A percentile compares a stretch with the other conserved stretches of the same genome.
Evolutionary conservation across 1,284 basidiomycete genomes (phyloP).

Genomic region (Melanopsichium pennsylvanicum): DNA sequence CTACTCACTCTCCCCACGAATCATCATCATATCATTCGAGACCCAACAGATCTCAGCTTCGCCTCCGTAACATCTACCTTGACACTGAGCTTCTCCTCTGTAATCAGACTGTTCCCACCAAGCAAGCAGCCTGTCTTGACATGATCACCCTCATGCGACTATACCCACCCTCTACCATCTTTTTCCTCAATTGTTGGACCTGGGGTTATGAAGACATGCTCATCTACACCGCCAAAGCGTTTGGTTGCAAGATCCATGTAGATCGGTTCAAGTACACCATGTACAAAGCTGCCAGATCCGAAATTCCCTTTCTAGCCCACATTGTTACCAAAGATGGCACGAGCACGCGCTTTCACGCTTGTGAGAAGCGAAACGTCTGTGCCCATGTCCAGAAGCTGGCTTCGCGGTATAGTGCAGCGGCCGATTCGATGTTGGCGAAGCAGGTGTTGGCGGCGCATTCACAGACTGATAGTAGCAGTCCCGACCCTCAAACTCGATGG

Average conservation of each 20-base stretch:
- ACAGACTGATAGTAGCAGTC: constrained; percentile 25
- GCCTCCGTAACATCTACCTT: constrained; percentile 82
- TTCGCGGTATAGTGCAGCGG: constrained; percentile 11
- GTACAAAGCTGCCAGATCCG: constrained; percentile 70
- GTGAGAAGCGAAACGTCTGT: constrained; percentile 82
- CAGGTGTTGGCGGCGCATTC: constrained; percentile 28
- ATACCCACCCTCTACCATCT: constrained; percentile 73
- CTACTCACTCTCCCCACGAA: no score
- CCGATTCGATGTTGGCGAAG: not conserved
- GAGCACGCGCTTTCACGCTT: constrained; percentile 85
- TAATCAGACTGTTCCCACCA: constrained; percentile 26
- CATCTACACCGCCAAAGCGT: constrained; percentile 39
- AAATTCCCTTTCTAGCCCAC: constrained; percentile 73
- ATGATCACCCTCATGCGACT: constrained; percentile 71
- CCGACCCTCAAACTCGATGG: constrained; percentile 20
- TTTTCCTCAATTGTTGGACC: constrained; percentile 92
- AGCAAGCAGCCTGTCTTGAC: constrained; percentile 69
- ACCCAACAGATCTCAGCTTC: constrained; percentile 12
- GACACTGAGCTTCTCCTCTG: constrained; percentile 75
- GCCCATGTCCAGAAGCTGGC: constrained; percentile 6
- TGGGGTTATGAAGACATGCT: constrained; percentile 73
- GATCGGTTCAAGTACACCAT: constrained; percentile 84
- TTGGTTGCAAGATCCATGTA: constrained; percentile 76
- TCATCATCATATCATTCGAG: no score
- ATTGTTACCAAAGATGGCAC: constrained; percentile 74